Evolutionary conservation across 148 eudicot genomes (phyloP).

Genomic region (Heliamphora exappendiculata): DNA sequence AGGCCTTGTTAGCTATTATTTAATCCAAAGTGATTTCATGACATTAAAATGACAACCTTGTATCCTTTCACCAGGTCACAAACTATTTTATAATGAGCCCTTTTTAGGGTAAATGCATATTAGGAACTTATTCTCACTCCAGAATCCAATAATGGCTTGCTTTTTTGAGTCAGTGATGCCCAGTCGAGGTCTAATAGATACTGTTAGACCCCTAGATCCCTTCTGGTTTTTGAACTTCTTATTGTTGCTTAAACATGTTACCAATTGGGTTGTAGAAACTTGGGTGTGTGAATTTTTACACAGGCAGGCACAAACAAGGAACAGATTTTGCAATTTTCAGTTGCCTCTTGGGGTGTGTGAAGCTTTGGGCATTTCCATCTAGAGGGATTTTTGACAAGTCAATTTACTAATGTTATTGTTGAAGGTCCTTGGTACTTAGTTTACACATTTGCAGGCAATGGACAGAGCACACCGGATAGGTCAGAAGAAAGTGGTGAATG

Average conservation of each 20-base stretch:
- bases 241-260: not conserved
- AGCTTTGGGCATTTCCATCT: not conserved
- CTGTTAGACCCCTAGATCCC: not conserved
- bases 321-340: not conserved
- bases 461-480: constrained; percentile 99
- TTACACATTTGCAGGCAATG: constrained; percentile 61
- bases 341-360: not conserved
- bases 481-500: constrained; percentile 91
- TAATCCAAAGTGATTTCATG: not conserved
- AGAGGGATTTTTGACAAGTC: not conserved
- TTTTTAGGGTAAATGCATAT: not conserved
- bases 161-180: not conserved
- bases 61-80: not conserved
- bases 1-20: not conserved
- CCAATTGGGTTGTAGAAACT: not conserved
- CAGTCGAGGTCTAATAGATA: not conserved
- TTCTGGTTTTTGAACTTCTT: not conserved
- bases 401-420: not conserved
- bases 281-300: not conserved
- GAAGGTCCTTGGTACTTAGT: not conserved
- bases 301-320: not conserved
- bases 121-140: not conserved
- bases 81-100: not conserved
- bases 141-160: not conserved
- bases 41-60: not conserved